These are phyloP conservation scores for Pleurotus citrinopileatus DNA, from an alignment of 768 basidiomycete genomes.

Conservation along the genomic window DNA sequence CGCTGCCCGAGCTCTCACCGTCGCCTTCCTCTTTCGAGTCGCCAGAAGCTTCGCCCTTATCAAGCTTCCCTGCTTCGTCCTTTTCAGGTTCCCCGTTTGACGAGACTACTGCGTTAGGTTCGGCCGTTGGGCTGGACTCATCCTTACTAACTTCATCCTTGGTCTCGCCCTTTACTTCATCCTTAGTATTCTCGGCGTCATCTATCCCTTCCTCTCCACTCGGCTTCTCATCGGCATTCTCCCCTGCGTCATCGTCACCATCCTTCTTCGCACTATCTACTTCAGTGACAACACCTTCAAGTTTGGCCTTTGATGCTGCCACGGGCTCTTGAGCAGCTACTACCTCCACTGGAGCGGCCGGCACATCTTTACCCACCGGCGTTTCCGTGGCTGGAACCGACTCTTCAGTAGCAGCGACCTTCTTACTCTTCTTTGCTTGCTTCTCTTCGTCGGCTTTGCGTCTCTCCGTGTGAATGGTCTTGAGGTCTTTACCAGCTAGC, in stretches of 20 bases:
- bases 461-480: constrained; percentile 28
- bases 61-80: not conserved
- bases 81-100: not conserved
- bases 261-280: not conserved
- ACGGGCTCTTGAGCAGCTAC: not conserved
- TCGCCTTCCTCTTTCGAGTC: not conserved
- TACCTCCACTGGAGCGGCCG: too few relatives aligned
- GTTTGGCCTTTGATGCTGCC: not conserved
- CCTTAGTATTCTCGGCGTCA: not conserved
- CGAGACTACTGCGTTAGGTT: not conserved
- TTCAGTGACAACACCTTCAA: not conserved
- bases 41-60: not conserved
- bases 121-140: not conserved
- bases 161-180: too few relatives aligned
- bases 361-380: too few relatives aligned
- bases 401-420: constrained; percentile 1
- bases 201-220: constrained; percentile 17
- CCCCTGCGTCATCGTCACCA: not conserved
- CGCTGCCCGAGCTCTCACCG: not conserved
- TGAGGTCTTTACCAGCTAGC: constrained; percentile 33
- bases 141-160: too few relatives aligned
- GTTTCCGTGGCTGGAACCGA: too few relatives aligned
- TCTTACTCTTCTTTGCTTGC: constrained; percentile 10
- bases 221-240: not conserved
- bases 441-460: constrained; percentile 12